These are phyloP conservation scores for Venturia carpophila DNA, from an alignment of 2,329 filamentous ascomycete species.

Conservation along the genomic window DNA sequence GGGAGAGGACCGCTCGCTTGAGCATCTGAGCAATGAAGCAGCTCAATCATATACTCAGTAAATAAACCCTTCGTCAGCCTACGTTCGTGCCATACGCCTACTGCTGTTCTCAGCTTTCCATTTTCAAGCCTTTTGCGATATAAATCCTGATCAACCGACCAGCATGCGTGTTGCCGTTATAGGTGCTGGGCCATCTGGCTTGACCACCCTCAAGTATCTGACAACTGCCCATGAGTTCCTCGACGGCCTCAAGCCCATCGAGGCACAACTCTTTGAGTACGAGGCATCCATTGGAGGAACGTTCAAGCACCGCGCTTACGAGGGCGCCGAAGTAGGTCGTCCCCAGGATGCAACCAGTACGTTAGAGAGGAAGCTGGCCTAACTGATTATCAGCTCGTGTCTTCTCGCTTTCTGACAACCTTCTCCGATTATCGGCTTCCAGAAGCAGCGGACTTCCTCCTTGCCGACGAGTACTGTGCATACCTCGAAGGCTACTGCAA, in stretches of 20 bases:
- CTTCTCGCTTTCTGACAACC: constrained; percentile 16
- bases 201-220: constrained; percentile 38
- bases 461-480: constrained; percentile 33
- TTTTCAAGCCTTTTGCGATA: neutral
- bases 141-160: neutral
- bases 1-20: neutral
- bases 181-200: constrained; percentile 39
- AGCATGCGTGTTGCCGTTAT: constrained; percentile 35
- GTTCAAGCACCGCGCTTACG: constrained; percentile 13
- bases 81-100: neutral
- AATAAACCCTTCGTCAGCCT: neutral
- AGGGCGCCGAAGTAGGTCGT: constrained; percentile 13
- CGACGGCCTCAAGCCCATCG: constrained; percentile 27
- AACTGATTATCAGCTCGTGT: constrained; percentile 9
- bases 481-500: constrained; percentile 39
- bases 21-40: neutral
- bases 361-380: neutral
- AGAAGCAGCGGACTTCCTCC: constrained; percentile 35
- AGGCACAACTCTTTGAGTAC: constrained; percentile 17
- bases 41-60: neutral
- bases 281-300: constrained; percentile 15
- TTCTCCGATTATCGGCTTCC: constrained; percentile 17
- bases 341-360: neutral
- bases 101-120: neutral
- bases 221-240: constrained; percentile 31